Evolutionary conservation across 179 eudicot species (phyloP).

Genomic region (Silene coronaria): DNA sequence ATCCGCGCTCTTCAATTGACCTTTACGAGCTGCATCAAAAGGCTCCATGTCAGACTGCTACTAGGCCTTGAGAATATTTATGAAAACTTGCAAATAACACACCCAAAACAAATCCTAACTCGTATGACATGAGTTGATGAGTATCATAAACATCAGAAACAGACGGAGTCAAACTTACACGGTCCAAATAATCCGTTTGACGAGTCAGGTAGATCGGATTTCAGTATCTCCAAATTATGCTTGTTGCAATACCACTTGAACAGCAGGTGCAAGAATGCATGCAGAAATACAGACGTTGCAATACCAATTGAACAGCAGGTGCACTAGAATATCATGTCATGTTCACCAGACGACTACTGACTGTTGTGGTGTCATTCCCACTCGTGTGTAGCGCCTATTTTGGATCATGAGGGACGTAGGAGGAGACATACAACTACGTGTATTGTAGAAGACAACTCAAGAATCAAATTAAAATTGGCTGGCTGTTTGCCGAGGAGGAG

Average conservation of each 20-base stretch:
- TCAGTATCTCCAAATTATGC: too few relatives aligned
- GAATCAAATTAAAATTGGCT: conserved; percentile 13
- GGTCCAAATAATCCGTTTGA: too few relatives aligned
- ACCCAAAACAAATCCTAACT: too few relatives aligned
- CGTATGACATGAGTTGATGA: too few relatives aligned
- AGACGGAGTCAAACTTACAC: too few relatives aligned
- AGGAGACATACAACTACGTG: background rate
- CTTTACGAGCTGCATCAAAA: too few relatives aligned
- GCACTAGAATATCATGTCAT: background rate
- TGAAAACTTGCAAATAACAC: too few relatives aligned
- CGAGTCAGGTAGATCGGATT: too few relatives aligned
- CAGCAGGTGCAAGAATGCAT: background rate
- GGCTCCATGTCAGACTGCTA: too few relatives aligned
- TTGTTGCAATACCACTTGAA: too few relatives aligned
- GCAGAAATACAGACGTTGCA: background rate
- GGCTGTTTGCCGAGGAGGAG: conserved; percentile 22
- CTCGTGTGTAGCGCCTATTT: background rate
- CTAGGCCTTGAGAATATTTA: too few relatives aligned
- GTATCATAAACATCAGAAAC: too few relatives aligned
- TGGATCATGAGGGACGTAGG: conserved; percentile 13
- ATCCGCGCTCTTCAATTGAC: background rate
- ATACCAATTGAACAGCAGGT: background rate
- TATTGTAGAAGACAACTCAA: background rate
- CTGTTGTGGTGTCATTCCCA: background rate
- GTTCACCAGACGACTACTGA: background rate